Conservation (phyloP, 345 rosid species). For the Adansonia digitata region DNA sequence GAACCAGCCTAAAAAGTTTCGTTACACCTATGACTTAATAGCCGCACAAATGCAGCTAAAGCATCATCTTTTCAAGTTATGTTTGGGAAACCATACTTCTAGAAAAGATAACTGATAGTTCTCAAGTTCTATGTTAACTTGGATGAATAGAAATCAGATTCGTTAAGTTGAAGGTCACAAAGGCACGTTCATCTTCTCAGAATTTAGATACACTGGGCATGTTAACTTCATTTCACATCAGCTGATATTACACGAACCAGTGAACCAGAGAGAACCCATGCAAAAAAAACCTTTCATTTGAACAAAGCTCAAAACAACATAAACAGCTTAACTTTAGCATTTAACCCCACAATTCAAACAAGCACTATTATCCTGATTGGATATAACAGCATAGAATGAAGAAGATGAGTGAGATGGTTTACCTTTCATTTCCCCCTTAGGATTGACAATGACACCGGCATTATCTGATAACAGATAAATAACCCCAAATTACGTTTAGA, state of each 20-base stretch:
- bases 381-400: not conserved
- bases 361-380: not conserved
- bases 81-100: not conserved
- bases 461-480: constrained; percentile 34
- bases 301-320: not conserved
- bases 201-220: not conserved
- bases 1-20: not conserved
- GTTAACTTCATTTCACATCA: not conserved
- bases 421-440: constrained; percentile 68
- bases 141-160: not conserved
- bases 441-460: constrained; percentile 61
- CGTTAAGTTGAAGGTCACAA: not conserved
- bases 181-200: not conserved
- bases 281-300: not conserved
- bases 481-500: not conserved
- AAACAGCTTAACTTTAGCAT: not conserved
- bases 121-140: not conserved
- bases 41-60: not conserved
- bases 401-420: not conserved
- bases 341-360: not conserved
- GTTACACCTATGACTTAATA: not conserved
- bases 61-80: not conserved
- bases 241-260: not conserved
- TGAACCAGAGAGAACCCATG: not conserved
- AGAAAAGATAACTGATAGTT: not conserved